A percentile compares a stretch with the other conserved stretches of the same genome.
phyloP scores from a whole-genome alignment of 2,329 filamentous ascomycete genomes.

The Ilyonectria sp. region DNA sequence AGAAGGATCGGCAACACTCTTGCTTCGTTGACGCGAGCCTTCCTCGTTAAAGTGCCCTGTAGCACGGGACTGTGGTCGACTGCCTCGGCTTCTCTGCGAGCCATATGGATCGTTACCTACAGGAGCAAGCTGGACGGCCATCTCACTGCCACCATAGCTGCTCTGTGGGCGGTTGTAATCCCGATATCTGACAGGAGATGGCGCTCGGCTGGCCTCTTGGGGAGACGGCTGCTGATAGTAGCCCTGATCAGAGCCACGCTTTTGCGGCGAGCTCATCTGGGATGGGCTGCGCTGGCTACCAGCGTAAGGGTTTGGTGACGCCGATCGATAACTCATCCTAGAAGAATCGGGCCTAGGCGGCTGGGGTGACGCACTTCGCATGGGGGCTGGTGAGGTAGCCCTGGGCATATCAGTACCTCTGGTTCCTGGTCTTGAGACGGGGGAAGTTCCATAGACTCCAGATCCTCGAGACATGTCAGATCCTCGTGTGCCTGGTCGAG shows the following conservation, averaged over 20 bases:
- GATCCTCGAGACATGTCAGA: slow-evolving; percentile 48
- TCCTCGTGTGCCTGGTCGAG: slow-evolving; percentile 59
- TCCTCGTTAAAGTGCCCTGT: slow-evolving; percentile 71
- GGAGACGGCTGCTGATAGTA: slow-evolving; percentile 69
- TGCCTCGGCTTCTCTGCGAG: slow-evolving; percentile 67
- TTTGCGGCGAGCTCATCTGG: slow-evolving; percentile 58
- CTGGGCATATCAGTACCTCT: slow-evolving; percentile 72
- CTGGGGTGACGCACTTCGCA: slow-evolving; percentile 74
- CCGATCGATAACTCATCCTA: slow-evolving; percentile 62
- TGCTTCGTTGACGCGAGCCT: slow-evolving; percentile 75
- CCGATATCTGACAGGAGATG: slow-evolving; percentile 65
- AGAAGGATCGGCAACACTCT: slow-evolving; percentile 88
- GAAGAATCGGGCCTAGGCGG: slow-evolving; percentile 65
- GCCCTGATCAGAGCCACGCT: slow-evolving; percentile 64
- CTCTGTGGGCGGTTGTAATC: slow-evolving; percentile 67
- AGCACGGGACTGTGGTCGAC: slow-evolving; percentile 64
- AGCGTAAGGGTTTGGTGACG: slow-evolving; percentile 76
- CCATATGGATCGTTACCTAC: slow-evolving; percentile 70
- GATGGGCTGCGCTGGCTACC: slow-evolving; percentile 55
- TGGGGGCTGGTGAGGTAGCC: slow-evolving; percentile 78
- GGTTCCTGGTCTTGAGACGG: slow-evolving; percentile 70
- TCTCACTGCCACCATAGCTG: slow-evolving; percentile 67
- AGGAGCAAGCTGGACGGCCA: slow-evolving; percentile 79
- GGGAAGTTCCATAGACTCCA: slow-evolving; percentile 51
- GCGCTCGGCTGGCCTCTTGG: slow-evolving; percentile 61